These are phyloP conservation scores for Drechslerella stenobrocha DNA, from an alignment of 2,329 filamentous ascomycete genomes.

Conservation along the genomic window DNA sequence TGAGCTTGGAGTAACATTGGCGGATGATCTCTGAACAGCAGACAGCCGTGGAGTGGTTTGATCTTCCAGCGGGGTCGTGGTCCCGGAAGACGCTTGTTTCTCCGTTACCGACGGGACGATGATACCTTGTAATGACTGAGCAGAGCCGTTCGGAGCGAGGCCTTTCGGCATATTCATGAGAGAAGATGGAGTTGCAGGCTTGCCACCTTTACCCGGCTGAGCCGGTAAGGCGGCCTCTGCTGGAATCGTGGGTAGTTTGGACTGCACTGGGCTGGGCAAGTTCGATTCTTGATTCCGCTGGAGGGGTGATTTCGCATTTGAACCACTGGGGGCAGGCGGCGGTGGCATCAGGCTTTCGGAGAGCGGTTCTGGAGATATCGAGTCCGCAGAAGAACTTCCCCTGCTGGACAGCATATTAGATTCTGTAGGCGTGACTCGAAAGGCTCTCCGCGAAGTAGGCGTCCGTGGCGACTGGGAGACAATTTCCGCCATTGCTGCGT, in stretches of 20 bases:
- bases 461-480: conserved; percentile 56
- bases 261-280: conserved; percentile 60
- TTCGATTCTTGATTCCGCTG: conserved; percentile 70
- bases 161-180: conserved; percentile 72
- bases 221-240: conserved; percentile 54
- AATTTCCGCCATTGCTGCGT: conserved; percentile 57
- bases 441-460: conserved; percentile 11
- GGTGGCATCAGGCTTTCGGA: conserved; percentile 53
- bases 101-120: conserved; percentile 26
- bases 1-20: conserved; percentile 37
- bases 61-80: conserved; percentile 34
- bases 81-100: conserved; percentile 19
- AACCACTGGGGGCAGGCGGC: conserved; percentile 47
- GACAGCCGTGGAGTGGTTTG: conserved; percentile 44
- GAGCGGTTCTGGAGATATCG: conserved; percentile 53
- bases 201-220: conserved; percentile 55
- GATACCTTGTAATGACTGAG: conserved; percentile 15
- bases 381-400: conserved; percentile 52
- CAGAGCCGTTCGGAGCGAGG: conserved; percentile 37
- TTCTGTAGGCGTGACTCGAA: conserved; percentile 33
- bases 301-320: conserved; percentile 55
- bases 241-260: conserved; percentile 52
- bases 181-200: conserved; percentile 82
- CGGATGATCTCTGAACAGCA: conserved; percentile 31
- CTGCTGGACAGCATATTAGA: conserved; percentile 35